Evolutionary conservation across 441 rosid genomes (phyloP), one percentile per base, ranked within the genome.

Genomic region (Aleurites moluccanus): DNA sequence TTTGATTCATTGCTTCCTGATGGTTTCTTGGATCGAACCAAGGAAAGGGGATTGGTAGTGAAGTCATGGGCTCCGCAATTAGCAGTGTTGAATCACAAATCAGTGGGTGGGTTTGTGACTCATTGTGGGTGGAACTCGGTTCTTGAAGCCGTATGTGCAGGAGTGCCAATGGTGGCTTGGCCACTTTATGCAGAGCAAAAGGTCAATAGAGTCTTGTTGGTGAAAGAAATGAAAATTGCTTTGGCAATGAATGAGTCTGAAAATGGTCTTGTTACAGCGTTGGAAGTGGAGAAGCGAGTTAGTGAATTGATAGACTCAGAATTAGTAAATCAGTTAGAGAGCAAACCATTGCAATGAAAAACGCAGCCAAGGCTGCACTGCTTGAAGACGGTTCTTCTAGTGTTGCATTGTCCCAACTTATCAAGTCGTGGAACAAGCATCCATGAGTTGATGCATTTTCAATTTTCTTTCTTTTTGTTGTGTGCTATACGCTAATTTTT

Each of bases 201-300:
- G 13, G 16, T 77, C 35, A 80, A 72, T 18, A 27, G 71, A 30
- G 52, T 45, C 9, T 18, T 77, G 27, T 18, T 83, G 75, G 85
- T 75, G 68, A 72, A 81, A 56, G 86, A 87, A 30, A 81, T 85
- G 76, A 80, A 79, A 79, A 73, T 85, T 23, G 86, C 84, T 4
- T 49, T 83, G 65, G 28, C 84, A 3, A 71, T 83, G 69, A 57
- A 70, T 25, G 81, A 71, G 67, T 61, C 68, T 38, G 40, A 69
- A 47, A 60, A 61, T 56, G 83, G 82, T 55, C 66, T 84, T 30
- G 85, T 86, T 59, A 69, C 52, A 1, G 81, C 80, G 0, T 23
- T 21, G 4, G 87, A 86, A 73, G 73, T 86, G 67, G 86, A 81
- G 80, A 75, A 67, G 72, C 75, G 87, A 45, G 80, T 86, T 30